Base-by-base conservation (phyloP, 495 filamentous ascomycete genomes). In the Neohortaea acidophila region DNA sequence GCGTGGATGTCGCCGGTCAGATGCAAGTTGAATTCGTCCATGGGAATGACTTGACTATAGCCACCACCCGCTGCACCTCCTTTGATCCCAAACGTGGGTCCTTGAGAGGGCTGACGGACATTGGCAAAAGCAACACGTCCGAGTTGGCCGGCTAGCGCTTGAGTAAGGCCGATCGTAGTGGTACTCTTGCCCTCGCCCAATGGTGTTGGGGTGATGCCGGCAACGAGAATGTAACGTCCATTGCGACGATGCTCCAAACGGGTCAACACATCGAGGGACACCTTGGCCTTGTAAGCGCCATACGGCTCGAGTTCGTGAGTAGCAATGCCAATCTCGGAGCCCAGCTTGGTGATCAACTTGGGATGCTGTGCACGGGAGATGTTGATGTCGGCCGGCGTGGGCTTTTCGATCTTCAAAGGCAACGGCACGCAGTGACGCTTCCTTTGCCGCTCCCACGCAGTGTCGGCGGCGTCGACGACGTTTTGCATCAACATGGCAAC, bases 21-120 rank as follows among this genome's bases (percentile, higher is more conserved):
- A 56, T 97, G 89, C 45, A 97, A 67, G 56, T 97, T 97, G 68
- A 97, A 97, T 58, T 97, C 89, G 47, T 97, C 89, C 89, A 97
- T 97, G 36, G 89, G 89, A 48, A 97, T 96, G 52, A 96, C 89
- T 59, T 97, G 89, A 58, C 83, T 91, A 67, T 94, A 97, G 12
- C 89, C 89, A 48, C 89, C 89, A 52, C 89, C 89, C 40, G 89
- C 89, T 36, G 89, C 89, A 45, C 89, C 89, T 30, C 89, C 89
- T 64, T 97, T 97, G 67, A 97, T 94, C 52, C 89, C 89, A 54
- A 97, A 97, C 0, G 89, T 97, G 36, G 89, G 89, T 8, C 89
- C 89, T 65, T 94, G 89, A 52, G 82, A 91, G 21, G 89, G 89
- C 61, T 97, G 89, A 33, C 89, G 75, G 36, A 97, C 89, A 51